phyloP scores from a whole-genome alignment of 2,329 filamentous ascomycete species.

The Colletotrichum chrysophilum region DNA sequence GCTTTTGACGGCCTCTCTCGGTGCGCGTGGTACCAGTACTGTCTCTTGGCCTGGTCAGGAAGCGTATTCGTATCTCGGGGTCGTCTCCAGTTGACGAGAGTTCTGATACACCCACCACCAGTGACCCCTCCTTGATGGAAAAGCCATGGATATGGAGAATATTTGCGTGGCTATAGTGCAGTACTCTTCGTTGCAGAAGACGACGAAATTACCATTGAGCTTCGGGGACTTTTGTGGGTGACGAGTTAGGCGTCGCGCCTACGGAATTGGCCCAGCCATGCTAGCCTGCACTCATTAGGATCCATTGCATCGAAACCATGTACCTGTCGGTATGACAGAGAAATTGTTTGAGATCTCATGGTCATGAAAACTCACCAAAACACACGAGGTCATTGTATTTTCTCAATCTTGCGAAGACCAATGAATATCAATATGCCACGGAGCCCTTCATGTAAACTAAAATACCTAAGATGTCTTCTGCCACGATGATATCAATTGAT shows the following conservation, averaged over 20 bases:
- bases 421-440: neutral
- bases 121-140: neutral
- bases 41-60: neutral
- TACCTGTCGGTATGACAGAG: neutral
- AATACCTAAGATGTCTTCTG: neutral
- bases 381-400: neutral
- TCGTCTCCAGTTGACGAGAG: neutral
- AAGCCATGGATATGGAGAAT: neutral
- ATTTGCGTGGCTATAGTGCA: accelerated
- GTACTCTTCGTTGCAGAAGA: too few species aligned
- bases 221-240: neutral
- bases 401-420: neutral
- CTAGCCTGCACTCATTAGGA: neutral
- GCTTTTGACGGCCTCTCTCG: neutral
- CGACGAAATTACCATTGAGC: neutral
- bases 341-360: neutral
- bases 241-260: neutral
- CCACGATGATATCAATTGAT: neutral
- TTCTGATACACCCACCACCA: neutral
- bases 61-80: neutral
- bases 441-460: neutral
- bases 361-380: too few species aligned
- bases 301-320: neutral
- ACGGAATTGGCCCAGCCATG: neutral
- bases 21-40: neutral